Base-by-base conservation (phyloP, 805 yeast genomes). In the Barnettozyma wickerhamii region DNA sequence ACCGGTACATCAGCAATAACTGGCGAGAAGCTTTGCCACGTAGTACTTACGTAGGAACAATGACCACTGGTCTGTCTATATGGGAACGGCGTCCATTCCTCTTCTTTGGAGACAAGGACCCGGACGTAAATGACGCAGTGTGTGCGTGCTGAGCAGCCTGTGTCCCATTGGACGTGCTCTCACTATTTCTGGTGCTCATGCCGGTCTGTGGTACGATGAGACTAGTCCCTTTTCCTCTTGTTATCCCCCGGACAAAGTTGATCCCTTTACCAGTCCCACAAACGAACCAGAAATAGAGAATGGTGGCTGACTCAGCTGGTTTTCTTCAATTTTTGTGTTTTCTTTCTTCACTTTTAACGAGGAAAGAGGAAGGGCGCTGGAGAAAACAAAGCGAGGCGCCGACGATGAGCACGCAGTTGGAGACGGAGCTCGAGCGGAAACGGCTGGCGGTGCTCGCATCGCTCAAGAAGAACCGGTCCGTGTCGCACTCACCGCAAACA, bases 371-470 rank as follows among this genome's bases (percentile, higher is more conserved):
- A n/a, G n/a, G n/a, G n/a, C n/a, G n/a, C n/a, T n/a, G n/a, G n/a
- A n/a, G n/a, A n/a, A n/a, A n/a, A n/a, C n/a, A n/a, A n/a, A n/a
- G n/a, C n/a, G n/a, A n/a, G n/a, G n/a, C n/a, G n/a, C n/a, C n/a
- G 30, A 23, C n/a, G 14, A 38, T 38, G 41, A 38, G 35, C 23
- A 20, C 12, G n/a, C n/a, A 29, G 23, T 12, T 14, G 29, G 12
- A 35, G 30, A 17, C 45, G 10, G 54, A 51, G 19, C 23, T 55
- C 12, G 53, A 50, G 41, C 38, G 45, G 26, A 53, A 48, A 43
- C 41, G 56, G 15, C 49, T 30, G 20, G 59, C 59, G 9, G 56
- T 53, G n/a, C 44, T 55, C 6, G 53, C 42, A 2, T 55, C 59
- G 1, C 36, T 55, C 42, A 47, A 44, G 42, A 47, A 41, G 23